Percentiles rank a stretch among this genome's conserved stretches.
Evolutionary conservation across 2,329 filamentous ascomycete species (phyloP).

Genomic region (Daldinia sp.): DNA sequence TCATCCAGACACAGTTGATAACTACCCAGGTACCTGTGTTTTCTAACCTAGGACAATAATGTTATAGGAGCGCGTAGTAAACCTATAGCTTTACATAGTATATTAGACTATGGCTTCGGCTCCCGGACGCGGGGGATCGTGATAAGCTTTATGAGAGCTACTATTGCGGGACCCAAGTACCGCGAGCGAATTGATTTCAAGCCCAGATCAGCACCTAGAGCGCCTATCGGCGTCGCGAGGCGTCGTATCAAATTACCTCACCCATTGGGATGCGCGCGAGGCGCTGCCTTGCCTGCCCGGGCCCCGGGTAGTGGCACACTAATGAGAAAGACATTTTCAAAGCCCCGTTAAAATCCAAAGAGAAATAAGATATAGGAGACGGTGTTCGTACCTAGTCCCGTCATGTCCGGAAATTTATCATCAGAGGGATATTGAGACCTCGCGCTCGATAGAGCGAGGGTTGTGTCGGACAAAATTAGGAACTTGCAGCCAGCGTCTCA

Average conservation of each 20-base stretch:
- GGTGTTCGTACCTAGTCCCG: background rate
- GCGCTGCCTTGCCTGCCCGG: background rate
- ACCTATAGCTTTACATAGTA: too few species aligned
- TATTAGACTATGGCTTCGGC: too few species aligned
- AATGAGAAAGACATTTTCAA: background rate
- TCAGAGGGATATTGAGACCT: constrained; percentile 19
- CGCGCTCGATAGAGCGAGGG: constrained; percentile 12
- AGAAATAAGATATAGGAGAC: too few species aligned
- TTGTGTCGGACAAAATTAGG: constrained; percentile 13
- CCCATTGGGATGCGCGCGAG: background rate
- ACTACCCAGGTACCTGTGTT: too few species aligned
- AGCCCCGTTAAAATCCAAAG: background rate
- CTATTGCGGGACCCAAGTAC: background rate
- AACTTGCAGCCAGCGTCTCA: constrained; percentile 18
- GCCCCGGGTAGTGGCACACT: background rate
- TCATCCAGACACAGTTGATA: too few species aligned
- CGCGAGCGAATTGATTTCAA: too few species aligned
- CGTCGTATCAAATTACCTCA: too few species aligned
- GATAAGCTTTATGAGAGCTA: background rate
- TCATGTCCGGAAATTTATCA: background rate
- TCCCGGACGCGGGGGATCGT: too few species aligned
- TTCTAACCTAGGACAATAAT: too few species aligned
- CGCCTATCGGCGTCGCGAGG: too few species aligned
- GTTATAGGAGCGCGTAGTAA: too few species aligned
- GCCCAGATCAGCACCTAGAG: too few species aligned